A percentile compares a stretch with the other conserved stretches of the same genome.
Evolutionary conservation across 2,329 filamentous ascomycete genomes (phyloP).

Genomic region (Colletotrichum sp.): DNA sequence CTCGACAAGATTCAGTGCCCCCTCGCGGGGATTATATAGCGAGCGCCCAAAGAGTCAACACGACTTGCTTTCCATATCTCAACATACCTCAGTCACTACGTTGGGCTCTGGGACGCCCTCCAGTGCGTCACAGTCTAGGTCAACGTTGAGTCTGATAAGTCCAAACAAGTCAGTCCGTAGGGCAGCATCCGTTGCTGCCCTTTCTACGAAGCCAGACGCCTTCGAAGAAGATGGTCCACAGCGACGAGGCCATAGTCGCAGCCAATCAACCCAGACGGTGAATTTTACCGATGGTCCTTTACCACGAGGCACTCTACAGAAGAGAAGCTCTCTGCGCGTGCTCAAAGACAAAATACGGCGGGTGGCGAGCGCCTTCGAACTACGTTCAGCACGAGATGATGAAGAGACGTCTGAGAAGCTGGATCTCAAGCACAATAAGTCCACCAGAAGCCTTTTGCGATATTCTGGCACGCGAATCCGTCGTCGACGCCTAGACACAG

Average conservation of each 20-base stretch:
- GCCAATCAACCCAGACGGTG: background rate
- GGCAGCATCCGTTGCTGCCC: background rate
- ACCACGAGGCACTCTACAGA: background rate
- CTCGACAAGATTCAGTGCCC: background rate
- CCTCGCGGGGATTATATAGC: background rate
- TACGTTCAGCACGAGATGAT: background rate
- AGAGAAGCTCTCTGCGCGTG: background rate
- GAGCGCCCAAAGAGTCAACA: background rate
- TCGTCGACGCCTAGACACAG: slow-evolving; percentile 1
- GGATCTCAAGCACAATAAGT: background rate
- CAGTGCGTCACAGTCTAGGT: background rate
- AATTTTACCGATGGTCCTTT: background rate
- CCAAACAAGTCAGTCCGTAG: background rate
- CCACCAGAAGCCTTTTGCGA: slow-evolving; percentile 1
- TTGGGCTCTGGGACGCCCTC: background rate
- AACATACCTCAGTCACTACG: background rate
- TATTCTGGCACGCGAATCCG: background rate
- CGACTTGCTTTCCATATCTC: background rate
- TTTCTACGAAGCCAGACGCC: background rate
- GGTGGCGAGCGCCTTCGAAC: slow-evolving; percentile 17
- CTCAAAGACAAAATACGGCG: slow-evolving; percentile 9
- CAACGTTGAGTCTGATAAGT: background rate
- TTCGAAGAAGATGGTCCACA: background rate
- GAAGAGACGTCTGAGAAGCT: background rate
- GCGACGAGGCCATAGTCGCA: background rate